Conservation (phyloP, 352 stramenopile species). For the Thraustochytrium sp. region DNA sequence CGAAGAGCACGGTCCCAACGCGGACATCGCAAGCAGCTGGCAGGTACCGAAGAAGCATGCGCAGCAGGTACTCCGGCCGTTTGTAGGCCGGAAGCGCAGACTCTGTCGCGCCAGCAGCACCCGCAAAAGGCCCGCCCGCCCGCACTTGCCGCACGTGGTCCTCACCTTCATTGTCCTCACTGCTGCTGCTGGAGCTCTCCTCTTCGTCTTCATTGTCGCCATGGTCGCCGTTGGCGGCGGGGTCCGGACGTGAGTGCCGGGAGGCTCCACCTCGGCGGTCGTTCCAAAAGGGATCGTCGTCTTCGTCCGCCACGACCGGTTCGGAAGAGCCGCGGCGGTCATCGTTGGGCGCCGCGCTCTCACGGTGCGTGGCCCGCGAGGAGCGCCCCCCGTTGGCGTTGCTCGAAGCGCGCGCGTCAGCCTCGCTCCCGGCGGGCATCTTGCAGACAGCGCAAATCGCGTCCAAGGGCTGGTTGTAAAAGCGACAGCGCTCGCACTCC, state of each 20-base stretch:
- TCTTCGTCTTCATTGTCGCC: background rate
- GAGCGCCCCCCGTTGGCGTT: too few species aligned
- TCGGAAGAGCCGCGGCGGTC: background rate
- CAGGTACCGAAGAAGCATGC: background rate
- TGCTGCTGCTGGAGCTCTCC: background rate
- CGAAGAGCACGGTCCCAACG: background rate
- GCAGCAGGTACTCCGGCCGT: background rate
- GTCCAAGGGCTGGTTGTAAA: slow-evolving; percentile 12
- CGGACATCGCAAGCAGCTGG: background rate
- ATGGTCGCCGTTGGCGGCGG: background rate
- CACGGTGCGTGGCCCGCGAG: background rate
- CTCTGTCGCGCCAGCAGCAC: too few species aligned
- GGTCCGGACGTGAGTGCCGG: too few species aligned
- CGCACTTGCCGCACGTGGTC: too few species aligned
- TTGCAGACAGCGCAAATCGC: slow-evolving; percentile 7
- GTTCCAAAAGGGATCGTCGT: too few species aligned
- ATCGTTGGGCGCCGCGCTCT: background rate
- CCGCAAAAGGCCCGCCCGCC: too few species aligned
- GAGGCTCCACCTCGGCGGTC: too few species aligned
- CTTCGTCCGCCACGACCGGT: background rate
- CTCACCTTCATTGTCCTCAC: background rate
- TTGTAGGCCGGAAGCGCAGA: too few species aligned
- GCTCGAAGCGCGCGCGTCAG: too few species aligned
- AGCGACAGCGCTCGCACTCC: slow-evolving; percentile 16
- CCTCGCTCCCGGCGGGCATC: background rate